Base-by-base conservation (phyloP, 768 basidiomycete species). In the Pulveroboletus ravenelii region DNA sequence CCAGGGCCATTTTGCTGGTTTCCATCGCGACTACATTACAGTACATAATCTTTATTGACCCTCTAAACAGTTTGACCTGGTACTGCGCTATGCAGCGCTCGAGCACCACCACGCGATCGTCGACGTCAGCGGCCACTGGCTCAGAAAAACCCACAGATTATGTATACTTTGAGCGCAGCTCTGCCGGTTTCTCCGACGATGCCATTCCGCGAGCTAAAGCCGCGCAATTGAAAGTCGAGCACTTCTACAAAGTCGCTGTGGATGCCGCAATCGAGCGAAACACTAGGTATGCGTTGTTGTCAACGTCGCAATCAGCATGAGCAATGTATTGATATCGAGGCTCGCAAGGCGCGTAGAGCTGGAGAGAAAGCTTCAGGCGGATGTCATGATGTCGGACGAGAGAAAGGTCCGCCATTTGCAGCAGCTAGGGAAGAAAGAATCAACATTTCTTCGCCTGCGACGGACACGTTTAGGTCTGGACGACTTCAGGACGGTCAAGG, bases 401-500 rank as follows among this genome's bases (percentile, higher is more conserved):
- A 81, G 91, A 48, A 94, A 93, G 72, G 80, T 83, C 59, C 80
- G 90, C 9, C 91, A 93, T 62, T 72, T 95, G 51, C 77, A 79
- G 47, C 85, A 89, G 59, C 78, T 90, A 31, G 93, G 92, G 18
- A 87, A 85, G 71, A 89, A 90, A 60, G 93, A 95, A 70, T 85
- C 84, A 3, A 87, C 86, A 7, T 97, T 86, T 68, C 79, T 99
- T 51, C 83, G 96, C 10, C 76, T 97, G 45, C 78, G 85, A 48
- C 77, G 95, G 44, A 97, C 96, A 27, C 89, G 89, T 61, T 78
- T 99, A 10, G 92, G 93, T 3, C 73, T 97, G 51, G 84, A 87
- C 54, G 88, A 98, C 69, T 99, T 99, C 73, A 77, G 86, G 57
- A 98, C 95, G 5, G 92, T 99, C 62, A 98, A 98, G 67, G 93